Conservation (phyloP, 2,329 filamentous ascomycete genomes). For the Mariannaea sp. region DNA sequence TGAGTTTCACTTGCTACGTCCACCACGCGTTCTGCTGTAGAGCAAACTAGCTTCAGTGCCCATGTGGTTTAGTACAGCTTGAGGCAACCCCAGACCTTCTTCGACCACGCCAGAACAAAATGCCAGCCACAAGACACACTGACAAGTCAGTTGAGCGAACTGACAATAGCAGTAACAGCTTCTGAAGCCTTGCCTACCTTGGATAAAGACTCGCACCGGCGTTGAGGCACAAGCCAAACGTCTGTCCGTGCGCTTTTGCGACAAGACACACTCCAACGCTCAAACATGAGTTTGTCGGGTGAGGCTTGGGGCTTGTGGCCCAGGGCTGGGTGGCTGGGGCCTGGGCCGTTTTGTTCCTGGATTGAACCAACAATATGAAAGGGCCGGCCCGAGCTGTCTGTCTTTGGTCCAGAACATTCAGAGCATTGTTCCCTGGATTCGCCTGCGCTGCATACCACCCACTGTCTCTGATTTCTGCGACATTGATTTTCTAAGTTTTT, state of each 20-base stretch:
- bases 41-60: constrained; percentile 1
- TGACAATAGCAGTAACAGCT: constrained; percentile 12
- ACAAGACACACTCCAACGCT: constrained; percentile 15
- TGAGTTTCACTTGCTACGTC: constrained; percentile 13
- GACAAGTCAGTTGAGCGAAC: constrained; percentile 12
- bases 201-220: constrained; percentile 24
- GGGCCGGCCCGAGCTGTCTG: constrained; percentile 34
- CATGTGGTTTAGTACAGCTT: too few relatives aligned
- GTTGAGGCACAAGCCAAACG: constrained; percentile 29
- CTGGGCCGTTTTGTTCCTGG: constrained; percentile 14
- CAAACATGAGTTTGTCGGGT: constrained; percentile 23
- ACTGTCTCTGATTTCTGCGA: not conserved
- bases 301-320: too few relatives aligned
- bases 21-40: constrained; percentile 8
- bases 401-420: constrained; percentile 22
- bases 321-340: too few relatives aligned
- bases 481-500: not conserved
- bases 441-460: not conserved
- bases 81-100: not conserved
- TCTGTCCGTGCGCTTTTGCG: constrained; percentile 32
- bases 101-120: not conserved
- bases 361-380: constrained; percentile 27
- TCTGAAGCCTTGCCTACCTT: constrained; percentile 28
- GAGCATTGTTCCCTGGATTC: too few relatives aligned
- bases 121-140: constrained; percentile 8